Evolutionary conservation across 1,139 yeast genomes (phyloP).

Genomic region (Pichia sp.): DNA sequence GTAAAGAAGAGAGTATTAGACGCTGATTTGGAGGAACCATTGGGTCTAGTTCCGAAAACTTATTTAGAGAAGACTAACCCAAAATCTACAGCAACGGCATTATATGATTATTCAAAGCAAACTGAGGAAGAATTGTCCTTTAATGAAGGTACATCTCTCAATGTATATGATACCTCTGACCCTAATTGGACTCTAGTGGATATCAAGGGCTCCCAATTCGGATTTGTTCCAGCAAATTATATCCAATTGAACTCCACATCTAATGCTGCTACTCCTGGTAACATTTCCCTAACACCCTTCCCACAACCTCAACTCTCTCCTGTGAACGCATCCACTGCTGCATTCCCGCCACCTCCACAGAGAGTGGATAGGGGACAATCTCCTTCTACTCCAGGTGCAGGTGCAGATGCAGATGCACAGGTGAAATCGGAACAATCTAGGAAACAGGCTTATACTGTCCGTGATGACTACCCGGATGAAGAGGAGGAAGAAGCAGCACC

Average conservation of each 20-base stretch:
- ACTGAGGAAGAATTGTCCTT: constrained; percentile 90
- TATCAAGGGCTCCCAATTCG: constrained; percentile 45
- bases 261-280: constrained; percentile 8
- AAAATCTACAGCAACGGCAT: constrained; percentile 53
- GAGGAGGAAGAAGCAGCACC: constrained; percentile 31
- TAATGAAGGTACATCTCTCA: constrained; percentile 64
- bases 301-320: constrained; percentile 14
- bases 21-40: constrained; percentile 85
- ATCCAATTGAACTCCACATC: constrained; percentile 33
- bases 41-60: constrained; percentile 87
- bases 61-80: constrained; percentile 69
- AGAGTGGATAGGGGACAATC: constrained; percentile 25
- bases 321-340: constrained; percentile 15
- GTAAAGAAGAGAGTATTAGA: constrained; percentile 88
- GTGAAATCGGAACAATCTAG: too few relatives aligned
- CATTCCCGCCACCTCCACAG: constrained; percentile 36
- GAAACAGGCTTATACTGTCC: constrained; percentile 7
- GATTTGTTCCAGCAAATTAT: constrained; percentile 94
- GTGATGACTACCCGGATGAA: constrained; percentile 33
- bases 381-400: neutral
- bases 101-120: constrained; percentile 84
- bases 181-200: constrained; percentile 92
- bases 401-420: too few relatives aligned
- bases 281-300: constrained; percentile 15
- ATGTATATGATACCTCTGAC: constrained; percentile 77